phyloP scores from a whole-genome alignment of 371 early-diverging fungal genomes.

The Choanephora cucurbitarum region DNA sequence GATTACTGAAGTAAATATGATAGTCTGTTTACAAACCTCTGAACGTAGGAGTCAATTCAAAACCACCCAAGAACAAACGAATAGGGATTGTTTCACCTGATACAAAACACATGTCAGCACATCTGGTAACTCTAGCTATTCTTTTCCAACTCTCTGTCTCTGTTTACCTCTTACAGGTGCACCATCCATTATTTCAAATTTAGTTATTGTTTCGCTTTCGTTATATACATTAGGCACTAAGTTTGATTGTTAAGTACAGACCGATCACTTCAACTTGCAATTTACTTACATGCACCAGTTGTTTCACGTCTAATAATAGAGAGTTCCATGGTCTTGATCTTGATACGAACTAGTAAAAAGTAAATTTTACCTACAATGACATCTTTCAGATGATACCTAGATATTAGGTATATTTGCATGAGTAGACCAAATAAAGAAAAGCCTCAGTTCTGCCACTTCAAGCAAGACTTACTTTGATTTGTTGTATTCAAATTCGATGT shows the following conservation, averaged over 20 bases:
- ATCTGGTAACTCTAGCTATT: too few relatives aligned
- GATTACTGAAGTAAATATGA: not conserved
- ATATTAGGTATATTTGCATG: not conserved
- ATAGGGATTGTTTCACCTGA: constrained; percentile 96
- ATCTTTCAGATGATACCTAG: constrained; percentile 90
- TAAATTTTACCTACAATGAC: constrained; percentile 99
- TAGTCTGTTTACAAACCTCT: constrained; percentile 34
- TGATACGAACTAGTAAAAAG: constrained; percentile 97
- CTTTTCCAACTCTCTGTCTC: not conserved
- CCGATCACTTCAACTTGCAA: not conserved
- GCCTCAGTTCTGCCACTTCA: too few relatives aligned
- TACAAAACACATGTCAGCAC: not conserved
- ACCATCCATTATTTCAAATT: constrained; percentile 99
- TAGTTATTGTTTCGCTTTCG: constrained; percentile 97
- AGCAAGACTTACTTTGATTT: constrained; percentile 80
- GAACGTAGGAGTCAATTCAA: constrained; percentile 93
- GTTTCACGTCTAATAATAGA: constrained; percentile 97
- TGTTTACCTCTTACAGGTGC: constrained; percentile 89
- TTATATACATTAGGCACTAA: constrained; percentile 93
- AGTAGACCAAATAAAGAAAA: too few relatives aligned
- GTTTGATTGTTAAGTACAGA: not conserved
- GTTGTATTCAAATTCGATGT: constrained; percentile 95
- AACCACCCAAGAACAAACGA: constrained; percentile 93
- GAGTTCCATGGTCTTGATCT: constrained; percentile 98
- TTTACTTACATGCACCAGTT: constrained; percentile 73